phyloP scores from a whole-genome alignment of 2,329 filamentous ascomycete species.

The Curvularia lunata region DNA sequence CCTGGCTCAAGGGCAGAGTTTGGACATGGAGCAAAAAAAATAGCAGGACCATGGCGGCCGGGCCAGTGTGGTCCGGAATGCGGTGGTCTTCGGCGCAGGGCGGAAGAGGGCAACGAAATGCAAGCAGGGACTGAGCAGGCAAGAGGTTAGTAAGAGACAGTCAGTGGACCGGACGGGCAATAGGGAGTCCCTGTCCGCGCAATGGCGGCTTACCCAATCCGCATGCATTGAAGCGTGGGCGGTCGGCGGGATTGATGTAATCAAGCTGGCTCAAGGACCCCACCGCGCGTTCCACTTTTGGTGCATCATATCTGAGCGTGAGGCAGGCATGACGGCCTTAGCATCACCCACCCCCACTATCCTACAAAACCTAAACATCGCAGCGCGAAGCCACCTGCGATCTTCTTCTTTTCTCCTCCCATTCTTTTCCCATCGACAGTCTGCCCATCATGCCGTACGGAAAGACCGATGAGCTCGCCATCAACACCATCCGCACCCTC shows the following conservation, averaged over 20 bases:
- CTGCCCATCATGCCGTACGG: conserved; percentile 78
- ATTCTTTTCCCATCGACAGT: conserved; percentile 21
- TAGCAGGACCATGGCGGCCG: conserved; percentile 1
- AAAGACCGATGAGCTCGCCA: conserved; percentile 85
- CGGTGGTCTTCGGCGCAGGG: conserved; percentile 17
- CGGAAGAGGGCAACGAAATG: conserved; percentile 1
- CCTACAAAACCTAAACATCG: conserved; percentile 28
- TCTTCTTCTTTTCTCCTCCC: conserved; percentile 24
- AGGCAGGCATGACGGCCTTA: conserved; percentile 17
- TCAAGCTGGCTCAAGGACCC: conserved; percentile 21
- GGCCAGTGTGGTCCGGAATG: conserved; percentile 11
- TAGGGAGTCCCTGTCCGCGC: neutral
- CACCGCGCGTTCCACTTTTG: conserved; percentile 15
- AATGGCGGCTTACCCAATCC: conserved; percentile 13
- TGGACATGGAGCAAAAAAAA: neutral
- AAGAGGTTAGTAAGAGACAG: conserved; percentile 20
- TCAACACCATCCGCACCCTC: conserved; percentile 97
- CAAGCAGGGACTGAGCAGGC: conserved; percentile 4
- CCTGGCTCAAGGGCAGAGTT: conserved; percentile 8
- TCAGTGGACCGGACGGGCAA: conserved; percentile 5
- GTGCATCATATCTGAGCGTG: conserved; percentile 12
- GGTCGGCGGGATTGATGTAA: conserved; percentile 18
- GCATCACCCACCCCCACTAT: conserved; percentile 18
- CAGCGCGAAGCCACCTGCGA: conserved; percentile 16
- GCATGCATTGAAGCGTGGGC: neutral